Evolutionary conservation across 2,329 filamentous ascomycete species (phyloP).

Genomic region (Didymella segeticola): DNA sequence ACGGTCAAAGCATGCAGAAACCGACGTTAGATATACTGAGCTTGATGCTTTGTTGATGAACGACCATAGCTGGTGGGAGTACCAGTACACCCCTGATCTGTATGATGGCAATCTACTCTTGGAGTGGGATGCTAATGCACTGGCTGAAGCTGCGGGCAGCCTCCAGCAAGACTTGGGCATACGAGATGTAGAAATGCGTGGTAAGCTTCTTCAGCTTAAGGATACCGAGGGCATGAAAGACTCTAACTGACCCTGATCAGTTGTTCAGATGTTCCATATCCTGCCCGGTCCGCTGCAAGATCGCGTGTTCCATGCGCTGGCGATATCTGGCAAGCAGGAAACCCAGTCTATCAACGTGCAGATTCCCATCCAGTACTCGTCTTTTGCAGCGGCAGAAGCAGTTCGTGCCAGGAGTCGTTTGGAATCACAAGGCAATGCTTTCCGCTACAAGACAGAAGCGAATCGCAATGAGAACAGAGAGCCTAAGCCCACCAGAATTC

Average conservation of each 20-base stretch:
- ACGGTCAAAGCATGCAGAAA: constrained; percentile 58
- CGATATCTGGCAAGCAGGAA: constrained; percentile 58
- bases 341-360: constrained; percentile 52
- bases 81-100: constrained; percentile 65
- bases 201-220: constrained; percentile 31
- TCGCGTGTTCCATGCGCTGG: constrained; percentile 71
- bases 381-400: constrained; percentile 37
- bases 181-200: constrained; percentile 47
- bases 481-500: constrained; percentile 16
- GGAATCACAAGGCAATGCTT: constrained; percentile 13
- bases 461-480: constrained; percentile 10
- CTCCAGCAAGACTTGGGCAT: constrained; percentile 21
- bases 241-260: constrained; percentile 18
- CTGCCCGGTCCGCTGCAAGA: constrained; percentile 65
- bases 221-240: not conserved
- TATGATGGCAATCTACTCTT: constrained; percentile 56
- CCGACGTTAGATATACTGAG: constrained; percentile 63
- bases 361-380: constrained; percentile 63
- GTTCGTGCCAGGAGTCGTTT: constrained; percentile 27
- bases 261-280: constrained; percentile 71
- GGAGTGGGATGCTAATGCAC: constrained; percentile 50
- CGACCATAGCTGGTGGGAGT: constrained; percentile 64
- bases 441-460: constrained; percentile 11
- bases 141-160: constrained; percentile 34
- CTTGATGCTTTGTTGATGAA: constrained; percentile 67